Evolutionary conservation across 495 filamentous ascomycete species (phyloP).

Genomic region (Terfezia boudieri): DNA sequence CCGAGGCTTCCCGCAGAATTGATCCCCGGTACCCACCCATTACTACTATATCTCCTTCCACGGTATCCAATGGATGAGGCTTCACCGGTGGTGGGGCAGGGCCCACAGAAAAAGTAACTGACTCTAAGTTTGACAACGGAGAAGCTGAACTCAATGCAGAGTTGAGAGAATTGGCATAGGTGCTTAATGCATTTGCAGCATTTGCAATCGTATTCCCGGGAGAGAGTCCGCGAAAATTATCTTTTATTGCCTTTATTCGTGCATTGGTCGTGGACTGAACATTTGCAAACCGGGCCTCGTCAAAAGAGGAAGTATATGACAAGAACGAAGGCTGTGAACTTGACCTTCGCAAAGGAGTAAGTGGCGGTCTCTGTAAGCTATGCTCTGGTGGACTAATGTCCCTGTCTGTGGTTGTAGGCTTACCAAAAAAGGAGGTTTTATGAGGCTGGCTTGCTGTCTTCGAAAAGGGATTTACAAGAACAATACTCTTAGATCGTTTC

Average conservation of each 20-base stretch:
- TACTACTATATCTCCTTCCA: constrained; percentile 70
- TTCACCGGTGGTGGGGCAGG: constrained; percentile 6
- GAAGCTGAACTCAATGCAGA: constrained; percentile 4
- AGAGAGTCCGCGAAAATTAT: constrained; percentile 52
- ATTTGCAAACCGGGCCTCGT: constrained; percentile 66
- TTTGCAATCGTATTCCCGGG: constrained; percentile 44
- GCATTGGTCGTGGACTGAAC: constrained; percentile 64
- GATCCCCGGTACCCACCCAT: constrained; percentile 86
- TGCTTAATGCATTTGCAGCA: constrained; percentile 30
- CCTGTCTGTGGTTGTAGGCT: background rate
- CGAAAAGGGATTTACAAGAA: background rate
- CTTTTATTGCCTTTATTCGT: constrained; percentile 73
- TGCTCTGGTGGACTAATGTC: background rate
- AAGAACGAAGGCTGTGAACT: constrained; percentile 26
- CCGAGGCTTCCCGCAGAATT: constrained; percentile 59
- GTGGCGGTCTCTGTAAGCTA: background rate
- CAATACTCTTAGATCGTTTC: background rate
- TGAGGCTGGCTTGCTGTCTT: constrained; percentile 1
- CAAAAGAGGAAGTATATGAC: constrained; percentile 59
- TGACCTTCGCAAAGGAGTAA: background rate
- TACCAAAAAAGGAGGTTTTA: background rate
- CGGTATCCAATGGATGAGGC: constrained; percentile 34
- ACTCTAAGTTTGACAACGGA: constrained; percentile 2
- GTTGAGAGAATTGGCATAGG: constrained; percentile 23
- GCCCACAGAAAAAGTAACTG: constrained; percentile 1